A percentile compares a stretch with the other conserved stretches of the same genome.
These are phyloP conservation scores for Apocynum venetum DNA, from an alignment of 257 asterid genomes.

Conservation along the genomic window DNA sequence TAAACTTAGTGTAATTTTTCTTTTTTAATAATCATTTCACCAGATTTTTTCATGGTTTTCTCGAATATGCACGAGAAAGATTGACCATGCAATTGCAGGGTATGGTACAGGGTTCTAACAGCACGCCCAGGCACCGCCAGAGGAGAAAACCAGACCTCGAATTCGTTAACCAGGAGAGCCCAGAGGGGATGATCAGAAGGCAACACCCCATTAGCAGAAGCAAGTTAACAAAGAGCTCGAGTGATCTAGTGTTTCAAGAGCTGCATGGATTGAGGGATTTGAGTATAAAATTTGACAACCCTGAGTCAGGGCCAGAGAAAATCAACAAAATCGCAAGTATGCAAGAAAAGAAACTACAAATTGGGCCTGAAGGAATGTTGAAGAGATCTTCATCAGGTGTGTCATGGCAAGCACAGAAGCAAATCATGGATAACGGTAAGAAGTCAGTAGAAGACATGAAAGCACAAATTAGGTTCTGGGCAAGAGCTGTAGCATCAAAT, in stretches of 20 bases:
- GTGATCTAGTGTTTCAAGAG: slow-evolving; percentile 33
- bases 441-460: slow-evolving; percentile 66
- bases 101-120: slow-evolving; percentile 27
- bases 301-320: slow-evolving; percentile 16
- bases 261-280: slow-evolving; percentile 40
- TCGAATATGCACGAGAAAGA: not conserved
- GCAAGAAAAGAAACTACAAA: slow-evolving; percentile 19
- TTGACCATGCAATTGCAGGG: slow-evolving; percentile 29
- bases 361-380: slow-evolving; percentile 19
- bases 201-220: slow-evolving; percentile 12
- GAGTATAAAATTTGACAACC: slow-evolving; percentile 30
- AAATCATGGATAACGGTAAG: slow-evolving; percentile 33
- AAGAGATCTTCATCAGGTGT: slow-evolving; percentile 25
- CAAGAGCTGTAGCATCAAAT: slow-evolving; percentile 89
- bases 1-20: no score
- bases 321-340: slow-evolving; percentile 11
- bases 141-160: slow-evolving; percentile 36
- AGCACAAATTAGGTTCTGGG: slow-evolving; percentile 89
- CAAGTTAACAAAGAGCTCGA: slow-evolving; percentile 28
- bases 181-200: slow-evolving; percentile 22
- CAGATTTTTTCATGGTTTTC: not conserved
- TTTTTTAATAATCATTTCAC: not conserved
- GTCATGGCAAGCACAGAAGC: slow-evolving; percentile 27
- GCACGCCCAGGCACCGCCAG: slow-evolving; percentile 31
- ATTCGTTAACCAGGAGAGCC: slow-evolving; percentile 17